A percentile compares a stretch with the other conserved stretches of the same genome.
Conservation (phyloP, 148 eudicot genomes). For the Limonium bicolor region DNA sequence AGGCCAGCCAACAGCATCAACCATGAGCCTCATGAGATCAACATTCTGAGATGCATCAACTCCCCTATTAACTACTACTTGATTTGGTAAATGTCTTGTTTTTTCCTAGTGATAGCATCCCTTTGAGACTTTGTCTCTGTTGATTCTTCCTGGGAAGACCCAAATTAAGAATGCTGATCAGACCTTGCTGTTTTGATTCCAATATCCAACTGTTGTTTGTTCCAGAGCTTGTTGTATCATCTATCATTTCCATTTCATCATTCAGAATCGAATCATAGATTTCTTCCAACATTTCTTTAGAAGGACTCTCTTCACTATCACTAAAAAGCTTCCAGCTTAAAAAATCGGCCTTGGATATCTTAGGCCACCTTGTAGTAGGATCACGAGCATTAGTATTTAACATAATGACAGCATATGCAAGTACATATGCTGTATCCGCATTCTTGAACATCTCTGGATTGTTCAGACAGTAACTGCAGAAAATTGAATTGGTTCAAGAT, state of each 20-base stretch:
- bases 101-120: conserved; percentile 75
- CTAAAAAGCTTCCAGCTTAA: conserved; percentile 55
- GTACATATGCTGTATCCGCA: conserved; percentile 98
- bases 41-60: conserved; percentile 70
- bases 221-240: conserved; percentile 38
- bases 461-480: conserved; percentile 86
- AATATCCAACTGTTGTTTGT: conserved; percentile 58
- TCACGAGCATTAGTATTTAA: conserved; percentile 97
- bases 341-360: conserved; percentile 92
- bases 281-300: conserved; percentile 77
- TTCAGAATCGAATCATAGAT: conserved; percentile 87
- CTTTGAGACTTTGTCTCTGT: conserved; percentile 65
- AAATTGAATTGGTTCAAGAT: too few relatives aligned
- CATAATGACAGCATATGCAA: conserved; percentile 99
- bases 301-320: conserved; percentile 85
- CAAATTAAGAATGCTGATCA: conserved; percentile 88
- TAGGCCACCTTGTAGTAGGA: conserved; percentile 90
- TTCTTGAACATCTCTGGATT: conserved; percentile 91
- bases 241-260: conserved; percentile 97
- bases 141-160: conserved; percentile 63
- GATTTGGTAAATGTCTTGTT: conserved; percentile 56
- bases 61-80: conserved; percentile 66
- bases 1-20: conserved; percentile 98
- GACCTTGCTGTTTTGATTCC: conserved; percentile 69
- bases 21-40: conserved; percentile 88